Conservation (phyloP, 176 grass and related monocot genomes). For the Dactylis glomerata region DNA sequence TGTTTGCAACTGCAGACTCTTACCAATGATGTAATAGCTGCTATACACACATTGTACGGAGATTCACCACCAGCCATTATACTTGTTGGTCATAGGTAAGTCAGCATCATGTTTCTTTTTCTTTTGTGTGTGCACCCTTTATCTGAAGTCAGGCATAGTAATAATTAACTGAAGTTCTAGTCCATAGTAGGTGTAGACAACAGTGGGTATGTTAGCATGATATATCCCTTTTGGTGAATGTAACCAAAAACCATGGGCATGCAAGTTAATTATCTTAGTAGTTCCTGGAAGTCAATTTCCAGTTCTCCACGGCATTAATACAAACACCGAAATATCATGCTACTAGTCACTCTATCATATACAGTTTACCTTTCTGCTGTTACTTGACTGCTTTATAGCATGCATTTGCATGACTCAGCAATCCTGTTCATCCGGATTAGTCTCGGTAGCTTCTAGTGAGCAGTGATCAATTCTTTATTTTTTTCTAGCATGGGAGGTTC, state of each 20-base stretch:
- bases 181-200: background rate
- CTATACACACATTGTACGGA: slow-evolving; percentile 72
- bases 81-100: slow-evolving; percentile 94
- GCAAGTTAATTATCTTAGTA: background rate
- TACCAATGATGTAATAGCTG: slow-evolving; percentile 72
- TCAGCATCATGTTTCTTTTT: background rate
- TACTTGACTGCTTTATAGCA: background rate
- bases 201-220: background rate
- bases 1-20: slow-evolving; percentile 64
- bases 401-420: background rate
- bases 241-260: background rate
- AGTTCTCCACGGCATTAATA: background rate
- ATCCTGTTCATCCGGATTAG: slow-evolving; percentile 8
- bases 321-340: background rate
- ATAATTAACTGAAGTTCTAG: slow-evolving; percentile 1
- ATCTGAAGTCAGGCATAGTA: background rate
- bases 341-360: background rate
- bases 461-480: background rate
- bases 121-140: background rate
- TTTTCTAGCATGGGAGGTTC: slow-evolving; percentile 90
- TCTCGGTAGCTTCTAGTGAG: background rate
- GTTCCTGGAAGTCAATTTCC: background rate
- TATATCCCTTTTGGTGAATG: background rate
- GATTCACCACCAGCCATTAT: slow-evolving; percentile 86
- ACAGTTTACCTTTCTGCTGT: background rate